Conservation (phyloP, 768 basidiomycete species). For the Leccinum barrowsii region DNA sequence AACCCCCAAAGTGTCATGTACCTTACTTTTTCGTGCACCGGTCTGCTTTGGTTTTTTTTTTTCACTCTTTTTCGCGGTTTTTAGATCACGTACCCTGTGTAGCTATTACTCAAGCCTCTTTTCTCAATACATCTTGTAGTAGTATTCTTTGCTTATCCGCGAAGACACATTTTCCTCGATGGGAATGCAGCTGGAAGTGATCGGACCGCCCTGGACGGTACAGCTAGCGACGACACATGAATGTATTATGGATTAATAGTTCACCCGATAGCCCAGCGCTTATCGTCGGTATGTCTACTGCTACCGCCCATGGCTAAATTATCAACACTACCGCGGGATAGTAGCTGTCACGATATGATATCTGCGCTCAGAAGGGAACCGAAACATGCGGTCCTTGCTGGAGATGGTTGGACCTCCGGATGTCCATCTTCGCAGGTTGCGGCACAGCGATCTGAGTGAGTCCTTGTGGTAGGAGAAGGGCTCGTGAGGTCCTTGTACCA, state of each 20-base stretch:
- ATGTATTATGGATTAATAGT: background rate
- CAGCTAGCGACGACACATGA: background rate
- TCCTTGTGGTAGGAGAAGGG: slow-evolving; percentile 38
- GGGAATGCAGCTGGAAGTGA: background rate
- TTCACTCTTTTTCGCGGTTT: background rate
- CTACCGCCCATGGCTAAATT: slow-evolving; percentile 7
- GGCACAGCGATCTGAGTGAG: slow-evolving; percentile 29
- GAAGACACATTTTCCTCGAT: background rate
- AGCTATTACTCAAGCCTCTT: slow-evolving; percentile 9
- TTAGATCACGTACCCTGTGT: slow-evolving; percentile 12
- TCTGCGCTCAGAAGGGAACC: slow-evolving; percentile 27
- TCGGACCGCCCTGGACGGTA: background rate
- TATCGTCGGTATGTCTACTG: slow-evolving; percentile 5
- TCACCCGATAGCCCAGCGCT: slow-evolving; percentile 32
- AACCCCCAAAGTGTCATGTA: background rate
- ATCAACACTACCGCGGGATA: slow-evolving; percentile 1
- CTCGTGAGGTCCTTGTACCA: slow-evolving; percentile 29
- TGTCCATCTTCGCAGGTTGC: slow-evolving; percentile 12
- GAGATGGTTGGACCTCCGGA: slow-evolving; percentile 24
- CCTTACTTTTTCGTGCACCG: background rate
- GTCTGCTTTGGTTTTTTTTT: background rate
- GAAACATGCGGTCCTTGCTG: slow-evolving; percentile 28
- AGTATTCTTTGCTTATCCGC: background rate
- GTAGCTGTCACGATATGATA: slow-evolving; percentile 26
- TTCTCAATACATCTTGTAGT: slow-evolving; percentile 7